Conservation (phyloP, 257 asterid genomes). For the Capsicum pubescens region DNA sequence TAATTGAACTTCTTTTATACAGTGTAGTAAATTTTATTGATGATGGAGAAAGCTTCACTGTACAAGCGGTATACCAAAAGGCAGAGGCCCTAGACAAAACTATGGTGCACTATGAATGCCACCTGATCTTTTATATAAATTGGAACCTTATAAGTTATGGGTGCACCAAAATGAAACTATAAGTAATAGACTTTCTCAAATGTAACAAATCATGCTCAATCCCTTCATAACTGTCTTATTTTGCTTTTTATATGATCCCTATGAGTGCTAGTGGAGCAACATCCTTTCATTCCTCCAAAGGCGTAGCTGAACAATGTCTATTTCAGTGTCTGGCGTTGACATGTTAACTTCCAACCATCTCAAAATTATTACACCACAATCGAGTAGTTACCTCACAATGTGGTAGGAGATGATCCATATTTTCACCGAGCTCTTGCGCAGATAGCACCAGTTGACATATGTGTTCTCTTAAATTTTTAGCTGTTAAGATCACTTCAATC, state of each 20-base stretch:
- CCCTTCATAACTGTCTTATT: constrained; percentile 7
- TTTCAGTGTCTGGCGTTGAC: background rate
- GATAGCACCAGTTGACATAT: background rate
- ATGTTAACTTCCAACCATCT: background rate
- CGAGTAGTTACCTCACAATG: background rate
- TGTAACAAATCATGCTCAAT: background rate
- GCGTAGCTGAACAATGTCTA: background rate
- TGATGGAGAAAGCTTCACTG: background rate
- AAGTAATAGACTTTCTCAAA: constrained; percentile 2
- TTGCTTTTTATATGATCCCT: background rate
- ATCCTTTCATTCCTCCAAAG: constrained; percentile 6
- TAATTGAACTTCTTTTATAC: background rate
- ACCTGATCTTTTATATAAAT: constrained; percentile 18
- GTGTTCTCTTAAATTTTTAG: background rate
- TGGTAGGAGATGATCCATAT: constrained; percentile 17
- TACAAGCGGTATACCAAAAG: background rate
- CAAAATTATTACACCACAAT: constrained; percentile 14
- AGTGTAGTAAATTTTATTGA: background rate
- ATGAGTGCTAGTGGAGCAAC: constrained; percentile 9
- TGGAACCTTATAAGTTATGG: constrained; percentile 1
- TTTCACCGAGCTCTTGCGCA: background rate
- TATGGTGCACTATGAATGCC: background rate
- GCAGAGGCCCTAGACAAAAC: constrained; percentile 23
- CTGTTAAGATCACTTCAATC: background rate
- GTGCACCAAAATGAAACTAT: constrained; percentile 11